Conservation (phyloP, 2,329 filamentous ascomycete species). For the Aureobasidium vineae region DNA sequence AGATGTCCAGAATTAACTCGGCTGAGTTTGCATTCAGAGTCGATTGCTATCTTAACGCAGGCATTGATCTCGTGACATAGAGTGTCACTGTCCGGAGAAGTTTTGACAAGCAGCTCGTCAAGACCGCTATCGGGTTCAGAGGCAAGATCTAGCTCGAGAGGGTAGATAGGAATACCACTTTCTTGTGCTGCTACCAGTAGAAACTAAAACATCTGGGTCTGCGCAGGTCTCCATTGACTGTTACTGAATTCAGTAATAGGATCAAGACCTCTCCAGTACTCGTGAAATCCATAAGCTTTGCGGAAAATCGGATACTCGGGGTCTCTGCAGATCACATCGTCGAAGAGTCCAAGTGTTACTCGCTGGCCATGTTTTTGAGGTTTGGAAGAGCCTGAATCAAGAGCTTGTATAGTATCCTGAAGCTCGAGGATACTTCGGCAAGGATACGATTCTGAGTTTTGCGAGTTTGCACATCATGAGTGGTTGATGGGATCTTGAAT, state of each 20-base stretch:
- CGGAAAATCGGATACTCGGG: neutral
- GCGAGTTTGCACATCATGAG: too few species aligned
- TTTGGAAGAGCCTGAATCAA: neutral
- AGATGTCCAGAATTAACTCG: too few species aligned
- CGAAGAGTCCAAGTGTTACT: neutral
- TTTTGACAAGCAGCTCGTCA: neutral
- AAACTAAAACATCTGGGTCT: fast-evolving
- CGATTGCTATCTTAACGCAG: neutral
- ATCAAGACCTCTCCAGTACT: neutral
- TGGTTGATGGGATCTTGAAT: too few species aligned
- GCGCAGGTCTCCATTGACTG: neutral
- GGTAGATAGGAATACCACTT: too few species aligned
- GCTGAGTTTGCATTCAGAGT: neutral
- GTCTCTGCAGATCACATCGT: neutral
- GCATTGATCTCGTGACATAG: neutral
- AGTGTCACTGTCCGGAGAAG: neutral
- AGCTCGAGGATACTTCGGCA: too few species aligned
- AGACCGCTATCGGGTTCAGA: neutral
- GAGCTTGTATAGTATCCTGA: too few species aligned
- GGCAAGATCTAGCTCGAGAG: neutral
- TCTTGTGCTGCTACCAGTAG: neutral
- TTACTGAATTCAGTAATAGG: neutral
- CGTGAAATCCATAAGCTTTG: neutral
- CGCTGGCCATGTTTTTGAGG: neutral
- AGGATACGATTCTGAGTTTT: too few species aligned